phyloP scores from a whole-genome alignment of 2,329 filamentous ascomycete species.

The Escovopsis sp. region DNA sequence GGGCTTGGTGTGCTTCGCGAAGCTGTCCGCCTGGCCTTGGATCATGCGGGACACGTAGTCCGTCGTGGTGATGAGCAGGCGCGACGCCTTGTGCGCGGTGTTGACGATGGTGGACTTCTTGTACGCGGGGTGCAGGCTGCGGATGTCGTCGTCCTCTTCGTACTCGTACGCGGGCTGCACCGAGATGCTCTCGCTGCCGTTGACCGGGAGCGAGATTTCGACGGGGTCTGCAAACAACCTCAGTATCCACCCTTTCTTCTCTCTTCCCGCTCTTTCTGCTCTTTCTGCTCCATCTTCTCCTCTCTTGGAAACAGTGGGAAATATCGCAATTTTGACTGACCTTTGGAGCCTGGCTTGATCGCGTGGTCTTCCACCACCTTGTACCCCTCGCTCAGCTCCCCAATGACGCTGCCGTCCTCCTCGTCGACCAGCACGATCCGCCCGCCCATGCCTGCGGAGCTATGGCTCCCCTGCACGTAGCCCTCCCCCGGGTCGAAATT shows the following conservation, averaged over 20 bases:
- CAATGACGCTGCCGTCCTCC: constrained; percentile 88
- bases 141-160: constrained; percentile 44
- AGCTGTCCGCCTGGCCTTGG: constrained; percentile 61
- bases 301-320: constrained; percentile 8
- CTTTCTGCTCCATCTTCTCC: no score
- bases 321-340: constrained; percentile 33
- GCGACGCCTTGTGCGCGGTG: constrained; percentile 74
- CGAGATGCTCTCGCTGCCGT: constrained; percentile 47
- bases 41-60: constrained; percentile 65
- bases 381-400: constrained; percentile 73
- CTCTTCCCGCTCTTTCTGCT: no score
- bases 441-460: constrained; percentile 34
- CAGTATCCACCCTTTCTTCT: no score
- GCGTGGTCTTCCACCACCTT: constrained; percentile 61
- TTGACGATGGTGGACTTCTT: constrained; percentile 74
- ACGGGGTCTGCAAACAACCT: constrained; percentile 43
- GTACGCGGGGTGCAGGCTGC: constrained; percentile 81
- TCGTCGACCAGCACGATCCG: constrained; percentile 90
- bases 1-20: constrained; percentile 67
- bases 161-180: constrained; percentile 58
- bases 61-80: constrained; percentile 80
- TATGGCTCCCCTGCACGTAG: constrained; percentile 51
- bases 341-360: constrained; percentile 79
- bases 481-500: constrained; percentile 67
- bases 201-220: constrained; percentile 57